Conservation (phyloP, 495 filamentous ascomycete genomes). For the Tuber brumale region DNA sequence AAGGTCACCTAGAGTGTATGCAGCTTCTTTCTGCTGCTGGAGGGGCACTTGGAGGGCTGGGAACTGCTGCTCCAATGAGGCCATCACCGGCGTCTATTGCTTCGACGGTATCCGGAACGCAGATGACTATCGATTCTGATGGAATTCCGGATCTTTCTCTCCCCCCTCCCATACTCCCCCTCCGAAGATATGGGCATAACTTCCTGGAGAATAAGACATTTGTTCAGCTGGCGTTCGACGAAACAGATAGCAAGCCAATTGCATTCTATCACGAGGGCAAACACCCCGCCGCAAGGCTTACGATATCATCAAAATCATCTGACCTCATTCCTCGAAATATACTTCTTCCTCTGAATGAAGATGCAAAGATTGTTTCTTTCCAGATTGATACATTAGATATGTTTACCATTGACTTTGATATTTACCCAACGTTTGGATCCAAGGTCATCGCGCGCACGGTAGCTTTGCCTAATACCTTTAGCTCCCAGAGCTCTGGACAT, state of each 20-base stretch:
- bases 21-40: constrained; percentile 62
- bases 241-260: constrained; percentile 59
- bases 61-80: constrained; percentile 38
- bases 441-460: constrained; percentile 95
- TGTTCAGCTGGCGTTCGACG: constrained; percentile 79
- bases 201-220: constrained; percentile 96
- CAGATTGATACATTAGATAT: constrained; percentile 88
- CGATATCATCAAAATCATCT: constrained; percentile 90
- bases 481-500: constrained; percentile 59
- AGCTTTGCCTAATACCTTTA: constrained; percentile 80
- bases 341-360: constrained; percentile 91
- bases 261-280: constrained; percentile 91
- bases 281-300: constrained; percentile 88
- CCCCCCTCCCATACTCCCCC: constrained; percentile 90
- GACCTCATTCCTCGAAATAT: constrained; percentile 94
- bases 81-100: constrained; percentile 47
- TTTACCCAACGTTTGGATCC: constrained; percentile 93
- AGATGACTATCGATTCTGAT: constrained; percentile 67
- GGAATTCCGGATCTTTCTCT: constrained; percentile 87
- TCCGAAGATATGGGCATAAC: constrained; percentile 92
- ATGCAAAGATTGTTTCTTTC: constrained; percentile 84
- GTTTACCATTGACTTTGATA: constrained; percentile 93
- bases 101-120: constrained; percentile 35
- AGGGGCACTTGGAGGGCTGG: constrained; percentile 38
- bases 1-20: constrained; percentile 94